Conservation (phyloP, 768 basidiomycete genomes). For the Leccinum fibrillosum region DNA sequence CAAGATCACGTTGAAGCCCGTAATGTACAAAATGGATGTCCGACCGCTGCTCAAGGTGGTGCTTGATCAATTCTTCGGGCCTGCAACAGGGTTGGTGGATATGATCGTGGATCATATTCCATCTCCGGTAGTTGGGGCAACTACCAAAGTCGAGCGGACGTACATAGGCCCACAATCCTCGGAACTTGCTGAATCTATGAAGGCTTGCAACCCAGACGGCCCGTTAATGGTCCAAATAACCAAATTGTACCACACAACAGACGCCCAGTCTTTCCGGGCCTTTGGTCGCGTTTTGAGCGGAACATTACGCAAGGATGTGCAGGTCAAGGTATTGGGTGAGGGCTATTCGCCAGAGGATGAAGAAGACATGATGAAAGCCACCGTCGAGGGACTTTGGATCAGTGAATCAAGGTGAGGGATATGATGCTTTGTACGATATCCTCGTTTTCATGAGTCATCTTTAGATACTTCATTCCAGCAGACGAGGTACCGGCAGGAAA, state of each 20-base stretch:
- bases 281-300: constrained; percentile 95
- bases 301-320: constrained; percentile 76
- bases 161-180: constrained; percentile 89
- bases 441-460: constrained; percentile 1
- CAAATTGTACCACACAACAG: constrained; percentile 94
- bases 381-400: constrained; percentile 87
- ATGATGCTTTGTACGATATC: not conserved
- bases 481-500: constrained; percentile 91
- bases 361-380: constrained; percentile 91
- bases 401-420: constrained; percentile 75
- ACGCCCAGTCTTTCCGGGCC: constrained; percentile 94
- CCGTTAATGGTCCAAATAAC: constrained; percentile 92
- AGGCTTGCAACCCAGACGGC: constrained; percentile 75
- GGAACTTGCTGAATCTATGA: constrained; percentile 75
- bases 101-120: constrained; percentile 90
- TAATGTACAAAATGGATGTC: constrained; percentile 99
- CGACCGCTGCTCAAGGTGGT: constrained; percentile 91
- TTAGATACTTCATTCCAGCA: constrained; percentile 85
- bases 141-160: constrained; percentile 71
- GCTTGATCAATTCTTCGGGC: constrained; percentile 94
- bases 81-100: constrained; percentile 85
- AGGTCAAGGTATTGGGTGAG: constrained; percentile 95
- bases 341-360: constrained; percentile 99
- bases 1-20: constrained; percentile 82
- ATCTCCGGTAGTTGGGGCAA: constrained; percentile 61